Conservation (phyloP, 2,329 filamentous ascomycete species). For the Fusarium tjaetaba region DNA sequence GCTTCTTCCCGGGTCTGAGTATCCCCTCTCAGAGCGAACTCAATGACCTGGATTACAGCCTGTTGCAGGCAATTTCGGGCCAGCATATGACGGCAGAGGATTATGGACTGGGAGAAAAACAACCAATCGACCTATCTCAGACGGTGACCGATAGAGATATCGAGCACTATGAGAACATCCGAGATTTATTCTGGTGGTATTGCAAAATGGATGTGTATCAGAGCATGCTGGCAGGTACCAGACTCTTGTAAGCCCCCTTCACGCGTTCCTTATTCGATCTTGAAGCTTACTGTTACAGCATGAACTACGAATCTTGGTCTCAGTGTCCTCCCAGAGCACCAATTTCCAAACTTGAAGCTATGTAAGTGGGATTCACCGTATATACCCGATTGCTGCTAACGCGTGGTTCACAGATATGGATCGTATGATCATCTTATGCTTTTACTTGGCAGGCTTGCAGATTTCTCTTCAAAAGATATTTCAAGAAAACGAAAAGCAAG, state of each 20-base stretch:
- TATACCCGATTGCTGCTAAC: conserved; percentile 7
- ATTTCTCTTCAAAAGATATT: conserved; percentile 82
- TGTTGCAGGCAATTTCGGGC: conserved; percentile 56
- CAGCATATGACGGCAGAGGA: conserved; percentile 50
- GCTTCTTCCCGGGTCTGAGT: conserved; percentile 40
- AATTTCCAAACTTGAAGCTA: conserved; percentile 78
- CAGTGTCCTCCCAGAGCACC: conserved; percentile 87
- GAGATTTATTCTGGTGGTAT: conserved; percentile 96
- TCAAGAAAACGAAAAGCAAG: conserved; percentile 77
- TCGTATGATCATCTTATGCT: conserved; percentile 89
- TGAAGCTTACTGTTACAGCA: conserved; percentile 58
- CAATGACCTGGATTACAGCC: conserved; percentile 53
- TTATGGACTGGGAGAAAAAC: conserved; percentile 49
- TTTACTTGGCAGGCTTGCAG: conserved; percentile 79
- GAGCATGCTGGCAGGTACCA: conserved; percentile 86
- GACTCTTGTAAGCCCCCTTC: conserved; percentile 76
- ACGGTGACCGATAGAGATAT: conserved; percentile 69
- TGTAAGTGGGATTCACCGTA: conserved; percentile 56
- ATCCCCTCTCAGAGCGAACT: conserved; percentile 38
- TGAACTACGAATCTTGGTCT: conserved; percentile 84
- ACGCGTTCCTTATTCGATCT: not conserved
- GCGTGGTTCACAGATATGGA: conserved; percentile 71
- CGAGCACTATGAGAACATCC: conserved; percentile 80
- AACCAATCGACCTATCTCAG: conserved; percentile 39
- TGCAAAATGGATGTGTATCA: conserved; percentile 94